Conservation (phyloP, 2,329 filamentous ascomycete genomes). For the Trichoderma sp. region DNA sequence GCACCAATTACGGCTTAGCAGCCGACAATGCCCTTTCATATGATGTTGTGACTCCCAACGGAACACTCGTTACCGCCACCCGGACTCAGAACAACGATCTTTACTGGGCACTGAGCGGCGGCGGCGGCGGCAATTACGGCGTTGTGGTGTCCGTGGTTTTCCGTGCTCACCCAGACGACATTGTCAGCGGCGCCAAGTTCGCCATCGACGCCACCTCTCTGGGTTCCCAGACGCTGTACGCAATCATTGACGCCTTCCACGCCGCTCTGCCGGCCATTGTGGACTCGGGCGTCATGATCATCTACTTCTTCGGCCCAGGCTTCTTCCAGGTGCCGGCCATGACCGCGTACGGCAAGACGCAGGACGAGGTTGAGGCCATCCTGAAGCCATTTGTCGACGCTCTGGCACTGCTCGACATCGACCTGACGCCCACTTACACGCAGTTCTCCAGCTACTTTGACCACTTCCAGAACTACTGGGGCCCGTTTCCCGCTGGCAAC, state of each 20-base stretch:
- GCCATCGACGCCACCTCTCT: conserved; percentile 1
- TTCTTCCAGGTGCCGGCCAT: conserved; percentile 44
- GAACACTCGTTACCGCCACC: conserved; percentile 46
- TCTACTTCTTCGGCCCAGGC: conserved; percentile 42
- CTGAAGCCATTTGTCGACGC: conserved; percentile 41
- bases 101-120: conserved; percentile 59
- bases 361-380: conserved; percentile 36
- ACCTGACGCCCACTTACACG: conserved; percentile 29
- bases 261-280: conserved; percentile 36
- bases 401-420: conserved; percentile 25
- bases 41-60: conserved; percentile 51
- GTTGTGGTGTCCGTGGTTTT: conserved; percentile 41
- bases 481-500: conserved; percentile 39
- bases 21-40: conserved; percentile 56
- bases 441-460: conserved; percentile 31
- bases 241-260: conserved; percentile 26
- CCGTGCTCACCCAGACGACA: conserved; percentile 31
- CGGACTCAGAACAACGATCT: conserved; percentile 44
- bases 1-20: conserved; percentile 51
- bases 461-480: conserved; percentile 27
- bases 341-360: conserved; percentile 44
- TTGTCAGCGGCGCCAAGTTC: conserved; percentile 32
- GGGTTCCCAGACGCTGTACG: neutral
- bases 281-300: conserved; percentile 46
- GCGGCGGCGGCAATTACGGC: conserved; percentile 47